Conservation (phyloP, 2,329 filamentous ascomycete genomes). For the Cryoendolithus antarcticus region DNA sequence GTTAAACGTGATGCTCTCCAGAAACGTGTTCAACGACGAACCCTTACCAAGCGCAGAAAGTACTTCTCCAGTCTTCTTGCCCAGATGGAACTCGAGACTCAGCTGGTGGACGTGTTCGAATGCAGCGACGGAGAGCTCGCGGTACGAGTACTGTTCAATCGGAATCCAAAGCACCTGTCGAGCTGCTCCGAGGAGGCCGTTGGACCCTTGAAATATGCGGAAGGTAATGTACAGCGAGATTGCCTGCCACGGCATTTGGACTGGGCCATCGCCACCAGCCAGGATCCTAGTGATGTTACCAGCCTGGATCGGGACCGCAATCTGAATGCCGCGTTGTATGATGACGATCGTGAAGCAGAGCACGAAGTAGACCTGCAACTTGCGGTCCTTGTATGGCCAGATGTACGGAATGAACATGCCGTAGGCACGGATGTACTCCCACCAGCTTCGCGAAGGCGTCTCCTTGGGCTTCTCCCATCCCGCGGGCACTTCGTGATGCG, state of each 20-base stretch:
- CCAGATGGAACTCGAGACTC: slow-evolving; percentile 90
- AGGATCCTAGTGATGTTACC: slow-evolving; percentile 68
- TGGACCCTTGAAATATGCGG: slow-evolving; percentile 74
- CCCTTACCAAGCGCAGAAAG: slow-evolving; percentile 93
- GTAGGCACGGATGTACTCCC: slow-evolving; percentile 88
- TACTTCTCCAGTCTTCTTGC: slow-evolving; percentile 93
- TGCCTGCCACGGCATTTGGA: slow-evolving; percentile 55
- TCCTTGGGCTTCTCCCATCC: slow-evolving; percentile 85
- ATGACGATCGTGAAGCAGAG: slow-evolving; percentile 72
- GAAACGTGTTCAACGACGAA: slow-evolving; percentile 87
- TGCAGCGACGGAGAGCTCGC: slow-evolving; percentile 81
- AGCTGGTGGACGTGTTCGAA: slow-evolving; percentile 96
- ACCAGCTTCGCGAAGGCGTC: slow-evolving; percentile 81
- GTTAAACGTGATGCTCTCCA: slow-evolving; percentile 93
- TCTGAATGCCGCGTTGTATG: slow-evolving; percentile 70
- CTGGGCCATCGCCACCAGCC: slow-evolving; percentile 39
- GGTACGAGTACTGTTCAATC: slow-evolving; percentile 92
- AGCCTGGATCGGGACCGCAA: slow-evolving; percentile 72
- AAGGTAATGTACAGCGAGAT: slow-evolving; percentile 67
- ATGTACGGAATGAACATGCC: slow-evolving; percentile 91
- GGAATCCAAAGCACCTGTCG: slow-evolving; percentile 88
- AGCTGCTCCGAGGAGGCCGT: slow-evolving; percentile 71
- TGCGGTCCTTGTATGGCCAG: slow-evolving; percentile 74
- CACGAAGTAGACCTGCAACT: slow-evolving; percentile 65
- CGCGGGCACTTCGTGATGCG: slow-evolving; percentile 45